Percentiles rank a stretch among this genome's conserved stretches.
Evolutionary conservation across 1,139 yeast species (phyloP).

Genomic region (Yamadazyma atmosphaerica): DNA sequence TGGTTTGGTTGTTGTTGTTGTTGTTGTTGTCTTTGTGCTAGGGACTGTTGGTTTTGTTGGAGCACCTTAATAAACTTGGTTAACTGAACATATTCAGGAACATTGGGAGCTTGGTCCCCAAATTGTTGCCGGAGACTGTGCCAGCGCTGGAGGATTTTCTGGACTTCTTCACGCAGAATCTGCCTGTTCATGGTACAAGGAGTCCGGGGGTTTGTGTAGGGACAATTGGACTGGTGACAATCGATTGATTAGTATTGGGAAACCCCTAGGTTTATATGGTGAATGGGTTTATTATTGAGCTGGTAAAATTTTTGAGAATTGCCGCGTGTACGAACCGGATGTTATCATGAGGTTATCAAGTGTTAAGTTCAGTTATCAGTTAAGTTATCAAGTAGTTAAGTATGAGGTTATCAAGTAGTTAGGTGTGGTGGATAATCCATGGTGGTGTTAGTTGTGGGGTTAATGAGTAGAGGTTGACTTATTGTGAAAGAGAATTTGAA

Average conservation of each 20-base stretch:
- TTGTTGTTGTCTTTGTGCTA: constrained; percentile 18
- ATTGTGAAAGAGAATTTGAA: too few relatives aligned
- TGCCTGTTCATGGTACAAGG: constrained; percentile 33
- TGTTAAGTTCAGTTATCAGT: too few relatives aligned
- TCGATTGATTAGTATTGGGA: too few relatives aligned
- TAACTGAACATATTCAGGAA: constrained; percentile 61
- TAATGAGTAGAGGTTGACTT: too few relatives aligned
- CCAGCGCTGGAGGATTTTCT: constrained; percentile 54
- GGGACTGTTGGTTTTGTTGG: constrained; percentile 32
- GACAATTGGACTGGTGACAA: background rate
- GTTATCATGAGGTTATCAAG: too few relatives aligned
- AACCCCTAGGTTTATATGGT: background rate
- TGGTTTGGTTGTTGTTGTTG: constrained; percentile 10
- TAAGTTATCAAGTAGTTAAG: too few relatives aligned
- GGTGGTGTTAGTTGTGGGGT: too few relatives aligned
- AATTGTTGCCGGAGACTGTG: constrained; percentile 59
- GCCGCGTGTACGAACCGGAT: background rate
- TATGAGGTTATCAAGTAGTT: too few relatives aligned
- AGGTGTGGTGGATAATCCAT: too few relatives aligned
- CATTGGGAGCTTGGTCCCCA: constrained; percentile 64
- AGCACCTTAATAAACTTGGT: constrained; percentile 56
- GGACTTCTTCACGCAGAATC: constrained; percentile 43
- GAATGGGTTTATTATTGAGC: background rate
- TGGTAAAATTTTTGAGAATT: background rate
- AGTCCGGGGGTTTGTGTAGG: too few relatives aligned